Base-by-base conservation (phyloP, 139 green algal species). In the Auxenochlorella pyrenoidosa region DNA sequence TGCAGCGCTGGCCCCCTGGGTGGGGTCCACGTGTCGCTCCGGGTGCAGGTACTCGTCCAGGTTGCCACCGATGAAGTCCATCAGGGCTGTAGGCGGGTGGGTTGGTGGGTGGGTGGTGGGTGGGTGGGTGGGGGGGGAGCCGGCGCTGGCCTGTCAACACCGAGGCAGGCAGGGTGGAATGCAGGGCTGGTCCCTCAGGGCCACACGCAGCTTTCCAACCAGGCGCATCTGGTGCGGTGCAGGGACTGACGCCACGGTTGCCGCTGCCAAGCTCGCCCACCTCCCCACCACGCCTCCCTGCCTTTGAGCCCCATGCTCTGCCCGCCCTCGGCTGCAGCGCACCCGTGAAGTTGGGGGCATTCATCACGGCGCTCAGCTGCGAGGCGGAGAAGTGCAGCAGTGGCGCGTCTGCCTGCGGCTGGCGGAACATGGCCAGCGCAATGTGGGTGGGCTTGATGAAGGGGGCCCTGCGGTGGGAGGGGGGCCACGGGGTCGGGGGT, bases 321-420 rank as follows among this genome's bases (percentile, higher is more conserved):
- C 34, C 80, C 86, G 26, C 77, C 78, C 54, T 8, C 15, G 16
- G 54, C 54, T 13, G 87, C 54, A 3, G 58, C 65, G 83, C 77
- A 60, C 87, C 84, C 2, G 70, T 82, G 80, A 88, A 94, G 83
- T 91, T 92, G 60, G 89, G 84, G 1, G 66, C 78, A 68, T 92
- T 92, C 34, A 94, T 43, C 32, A 89, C 66, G 2, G 70, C 79
- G 24, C 38, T 32, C 2, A 94, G 44, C 10, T 76, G 63, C 0
- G 87, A 76, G 40, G 88, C n/a, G 1, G 89, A 88, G 1, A 94
- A 47, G 87, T 94, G 92, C 41, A 94, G 84, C 58, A 93, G 91
- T 12, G 63, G 40, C 19, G 79, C 60, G 13, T 65, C 32, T 26
- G 38, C 22, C 66, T 86, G 30, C 2, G 51, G 68, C 84, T 79